Evolutionary conservation across 306 rosid species (phyloP).

Genomic region (Trichosanthes cucumerina): DNA sequence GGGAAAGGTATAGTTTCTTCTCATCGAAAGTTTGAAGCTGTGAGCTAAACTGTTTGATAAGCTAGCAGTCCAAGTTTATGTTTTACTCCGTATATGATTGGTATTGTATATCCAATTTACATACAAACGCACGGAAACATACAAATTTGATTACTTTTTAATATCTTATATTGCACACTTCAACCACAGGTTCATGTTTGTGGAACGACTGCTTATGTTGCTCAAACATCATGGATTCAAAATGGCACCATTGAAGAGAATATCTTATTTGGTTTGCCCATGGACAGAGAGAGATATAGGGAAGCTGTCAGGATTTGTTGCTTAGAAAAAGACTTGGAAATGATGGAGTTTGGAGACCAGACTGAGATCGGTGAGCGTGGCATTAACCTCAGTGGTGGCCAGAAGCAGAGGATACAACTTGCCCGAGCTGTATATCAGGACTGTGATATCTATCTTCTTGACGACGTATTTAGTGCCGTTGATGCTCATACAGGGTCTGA

Average conservation of each 20-base stretch:
- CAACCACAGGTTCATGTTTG: constrained; percentile 19
- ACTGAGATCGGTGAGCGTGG: constrained; percentile 79
- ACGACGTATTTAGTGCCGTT: constrained; percentile 93
- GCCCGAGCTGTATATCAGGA: constrained; percentile 81
- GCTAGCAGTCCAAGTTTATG: neutral
- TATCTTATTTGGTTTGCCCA: constrained; percentile 60
- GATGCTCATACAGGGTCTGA: constrained; percentile 85
- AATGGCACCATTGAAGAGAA: constrained; percentile 74
- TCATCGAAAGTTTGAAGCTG: neutral
- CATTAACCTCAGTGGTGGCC: constrained; percentile 87
- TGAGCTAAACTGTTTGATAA: neutral
- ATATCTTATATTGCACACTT: neutral
- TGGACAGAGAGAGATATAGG: constrained; percentile 41
- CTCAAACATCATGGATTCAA: constrained; percentile 94
- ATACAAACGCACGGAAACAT: neutral
- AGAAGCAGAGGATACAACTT: constrained; percentile 83
- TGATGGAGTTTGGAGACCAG: constrained; percentile 61
- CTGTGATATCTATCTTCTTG: constrained; percentile 75
- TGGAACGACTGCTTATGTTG: constrained; percentile 69
- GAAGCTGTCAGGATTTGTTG: constrained; percentile 66
- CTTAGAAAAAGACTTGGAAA: constrained; percentile 50
- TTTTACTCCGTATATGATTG: neutral
- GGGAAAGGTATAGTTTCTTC: constrained; percentile 27
- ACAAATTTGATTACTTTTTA: too few relatives aligned
- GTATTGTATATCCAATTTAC: neutral